Conservation (phyloP, 257 asterid genomes). For the Nicotiana noctiflora region DNA sequence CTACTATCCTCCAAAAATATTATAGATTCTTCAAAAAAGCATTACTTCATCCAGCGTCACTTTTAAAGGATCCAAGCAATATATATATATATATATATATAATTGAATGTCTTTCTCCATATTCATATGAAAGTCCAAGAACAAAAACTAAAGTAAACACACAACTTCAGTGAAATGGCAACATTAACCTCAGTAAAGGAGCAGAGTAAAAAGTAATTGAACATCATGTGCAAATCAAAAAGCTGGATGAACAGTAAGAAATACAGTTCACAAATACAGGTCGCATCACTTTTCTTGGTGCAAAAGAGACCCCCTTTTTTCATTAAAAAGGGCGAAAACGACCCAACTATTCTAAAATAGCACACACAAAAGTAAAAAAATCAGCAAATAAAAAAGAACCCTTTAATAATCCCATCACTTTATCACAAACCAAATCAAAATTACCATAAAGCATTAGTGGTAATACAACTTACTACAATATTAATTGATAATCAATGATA, state of each 20-base stretch:
- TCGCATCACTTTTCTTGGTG: slow-evolving; percentile 46
- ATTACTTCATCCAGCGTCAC: no score
- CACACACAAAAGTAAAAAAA: background rate
- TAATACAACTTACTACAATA: background rate
- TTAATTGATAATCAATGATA: no score
- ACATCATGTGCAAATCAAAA: slow-evolving; percentile 20
- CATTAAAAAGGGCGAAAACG: slow-evolving; percentile 45
- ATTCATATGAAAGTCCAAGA: no score
- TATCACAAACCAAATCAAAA: background rate
- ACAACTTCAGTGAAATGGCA: background rate
- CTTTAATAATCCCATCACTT: slow-evolving; percentile 11
- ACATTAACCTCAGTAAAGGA: background rate
- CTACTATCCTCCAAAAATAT: no score
- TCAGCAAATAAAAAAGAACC: background rate
- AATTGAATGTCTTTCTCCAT: no score
- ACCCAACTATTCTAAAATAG: slow-evolving; percentile 17
- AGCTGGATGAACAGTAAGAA: slow-evolving; percentile 24
- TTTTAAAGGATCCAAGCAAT: no score
- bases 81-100: no score
- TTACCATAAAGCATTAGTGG: background rate
- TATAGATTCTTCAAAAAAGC: no score
- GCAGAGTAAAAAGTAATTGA: background rate
- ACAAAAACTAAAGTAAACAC: no score
- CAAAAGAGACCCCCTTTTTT: slow-evolving; percentile 44
- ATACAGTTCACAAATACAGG: slow-evolving; percentile 9